Evolutionary conservation across 352 stramenopile genomes (phyloP).

Genomic region (Nannochloropsis limnetica): DNA sequence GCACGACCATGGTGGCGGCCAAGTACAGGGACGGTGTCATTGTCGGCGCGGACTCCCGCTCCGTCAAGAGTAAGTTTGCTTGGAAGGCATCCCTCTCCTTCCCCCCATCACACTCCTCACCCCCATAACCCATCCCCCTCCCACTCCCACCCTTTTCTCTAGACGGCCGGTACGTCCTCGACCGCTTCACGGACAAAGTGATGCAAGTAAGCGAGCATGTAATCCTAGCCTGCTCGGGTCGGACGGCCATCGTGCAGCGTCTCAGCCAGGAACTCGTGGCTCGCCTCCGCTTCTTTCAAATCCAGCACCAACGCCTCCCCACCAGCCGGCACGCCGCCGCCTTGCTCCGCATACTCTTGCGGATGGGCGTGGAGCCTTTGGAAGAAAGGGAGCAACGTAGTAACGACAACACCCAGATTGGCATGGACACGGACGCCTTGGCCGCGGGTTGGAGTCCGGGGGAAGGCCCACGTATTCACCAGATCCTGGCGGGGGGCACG

Average conservation of each 20-base stretch:
- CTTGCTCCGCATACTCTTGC: conserved; percentile 8
- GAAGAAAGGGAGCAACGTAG: not conserved
- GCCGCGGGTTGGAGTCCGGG: conserved; percentile 13
- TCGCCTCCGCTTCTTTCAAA: conserved; percentile 16
- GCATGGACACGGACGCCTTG: conserved; percentile 27
- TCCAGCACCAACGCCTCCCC: conserved; percentile 23
- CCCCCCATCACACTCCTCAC: not conserved
- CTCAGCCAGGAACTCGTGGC: conserved; percentile 26
- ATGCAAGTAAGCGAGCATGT: conserved; percentile 10
- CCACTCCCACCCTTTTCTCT: not conserved
- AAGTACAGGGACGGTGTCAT: conserved; percentile 30
- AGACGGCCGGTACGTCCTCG: conserved; percentile 7
- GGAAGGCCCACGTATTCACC: not conserved
- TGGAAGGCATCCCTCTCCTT: not conserved
- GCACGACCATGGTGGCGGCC: conserved; percentile 23
- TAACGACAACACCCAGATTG: conserved; percentile 26
- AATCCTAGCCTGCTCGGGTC: not conserved
- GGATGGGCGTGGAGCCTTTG: not conserved
- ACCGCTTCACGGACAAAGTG: conserved; percentile 22
- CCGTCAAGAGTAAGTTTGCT: conserved; percentile 23
- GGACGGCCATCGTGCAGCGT: conserved; percentile 27
- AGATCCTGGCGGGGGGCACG: conserved; percentile 3
- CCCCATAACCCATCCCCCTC: not conserved
- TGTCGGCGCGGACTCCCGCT: conserved; percentile 16
- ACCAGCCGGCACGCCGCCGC: conserved; percentile 13